phyloP scores from a whole-genome alignment of 2,329 filamentous ascomycete species.

The Paraconiothyrium sp. region DNA sequence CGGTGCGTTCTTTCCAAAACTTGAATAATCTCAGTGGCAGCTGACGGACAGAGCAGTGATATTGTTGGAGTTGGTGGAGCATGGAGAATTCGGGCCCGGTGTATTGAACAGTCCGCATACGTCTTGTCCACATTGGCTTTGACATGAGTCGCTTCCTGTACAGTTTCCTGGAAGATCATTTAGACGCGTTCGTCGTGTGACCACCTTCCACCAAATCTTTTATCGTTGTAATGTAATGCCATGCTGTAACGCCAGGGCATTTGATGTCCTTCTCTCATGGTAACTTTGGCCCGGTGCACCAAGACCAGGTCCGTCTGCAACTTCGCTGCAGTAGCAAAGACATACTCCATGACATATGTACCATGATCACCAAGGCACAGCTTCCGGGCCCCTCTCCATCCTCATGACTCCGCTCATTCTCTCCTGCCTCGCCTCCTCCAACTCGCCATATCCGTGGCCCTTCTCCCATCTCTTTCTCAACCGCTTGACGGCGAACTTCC shows the following conservation, averaged over 20 bases:
- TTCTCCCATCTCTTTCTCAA: constrained; percentile 40
- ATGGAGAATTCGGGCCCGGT: background rate
- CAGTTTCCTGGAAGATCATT: background rate
- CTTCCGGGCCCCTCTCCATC: constrained; percentile 12
- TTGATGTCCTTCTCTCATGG: background rate
- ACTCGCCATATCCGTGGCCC: constrained; percentile 26
- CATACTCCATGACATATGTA: background rate
- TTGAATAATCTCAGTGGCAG: background rate
- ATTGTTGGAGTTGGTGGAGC: background rate
- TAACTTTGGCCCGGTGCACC: background rate
- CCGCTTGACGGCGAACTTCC: constrained; percentile 47
- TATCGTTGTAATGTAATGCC: background rate
- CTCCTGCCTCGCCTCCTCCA: constrained; percentile 3
- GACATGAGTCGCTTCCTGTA: background rate
- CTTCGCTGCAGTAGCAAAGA: background rate
- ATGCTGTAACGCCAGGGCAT: background rate
- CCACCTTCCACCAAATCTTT: background rate
- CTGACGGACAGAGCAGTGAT: background rate
- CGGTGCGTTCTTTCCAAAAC: background rate
- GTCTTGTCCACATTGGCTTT: background rate
- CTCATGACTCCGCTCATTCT: constrained; percentile 12
- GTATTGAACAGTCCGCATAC: background rate
- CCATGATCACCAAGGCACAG: constrained; percentile 9
- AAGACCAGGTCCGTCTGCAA: background rate
- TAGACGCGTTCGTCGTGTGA: background rate